Conservation (phyloP, 140 eudicot species). For the Bidens hawaiensis region DNA sequence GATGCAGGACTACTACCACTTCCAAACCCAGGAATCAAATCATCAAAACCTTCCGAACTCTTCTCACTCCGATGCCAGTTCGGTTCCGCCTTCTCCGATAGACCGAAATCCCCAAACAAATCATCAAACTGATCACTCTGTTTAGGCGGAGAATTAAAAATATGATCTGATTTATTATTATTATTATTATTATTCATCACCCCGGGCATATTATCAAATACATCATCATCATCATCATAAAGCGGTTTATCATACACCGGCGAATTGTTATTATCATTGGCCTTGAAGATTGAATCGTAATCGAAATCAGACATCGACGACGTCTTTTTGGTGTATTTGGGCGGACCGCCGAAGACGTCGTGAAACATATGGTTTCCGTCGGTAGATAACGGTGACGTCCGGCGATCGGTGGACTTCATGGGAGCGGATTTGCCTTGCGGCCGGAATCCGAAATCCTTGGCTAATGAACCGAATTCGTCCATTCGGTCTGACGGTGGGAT, state of each 20-base stretch:
- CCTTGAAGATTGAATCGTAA: slow-evolving; percentile 64
- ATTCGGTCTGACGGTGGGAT: slow-evolving; percentile 34
- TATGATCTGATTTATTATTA: slow-evolving; percentile 57
- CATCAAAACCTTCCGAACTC: slow-evolving; percentile 63
- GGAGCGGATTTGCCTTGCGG: slow-evolving; percentile 91
- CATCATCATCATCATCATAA: slow-evolving; percentile 87
- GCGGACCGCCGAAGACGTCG: slow-evolving; percentile 17
- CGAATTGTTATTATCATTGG: slow-evolving; percentile 1
- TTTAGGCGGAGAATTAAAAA: slow-evolving; percentile 41
- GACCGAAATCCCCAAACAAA: slow-evolving; percentile 58
- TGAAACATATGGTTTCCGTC: slow-evolving; percentile 43
- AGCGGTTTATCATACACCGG: slow-evolving; percentile 91
- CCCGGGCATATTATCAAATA: slow-evolving; percentile 69
- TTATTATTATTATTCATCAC: too few relatives aligned
- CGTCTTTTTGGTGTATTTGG: slow-evolving; percentile 26
- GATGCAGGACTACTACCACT: slow-evolving; percentile 34
- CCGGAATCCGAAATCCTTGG: slow-evolving; percentile 65
- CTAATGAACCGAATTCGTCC: slow-evolving; percentile 82
- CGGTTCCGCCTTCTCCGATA: slow-evolving; percentile 35
- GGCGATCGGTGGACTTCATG: slow-evolving; percentile 48
- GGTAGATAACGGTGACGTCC: slow-evolving; percentile 32
- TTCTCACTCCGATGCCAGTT: slow-evolving; percentile 23
- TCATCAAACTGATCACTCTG: slow-evolving; percentile 59
- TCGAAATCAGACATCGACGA: slow-evolving; percentile 46
- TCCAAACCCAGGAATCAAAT: slow-evolving; percentile 79